Evolutionary conservation across 352 stramenopile species (phyloP).

Genomic region (Globisporangium recalcitrans): DNA sequence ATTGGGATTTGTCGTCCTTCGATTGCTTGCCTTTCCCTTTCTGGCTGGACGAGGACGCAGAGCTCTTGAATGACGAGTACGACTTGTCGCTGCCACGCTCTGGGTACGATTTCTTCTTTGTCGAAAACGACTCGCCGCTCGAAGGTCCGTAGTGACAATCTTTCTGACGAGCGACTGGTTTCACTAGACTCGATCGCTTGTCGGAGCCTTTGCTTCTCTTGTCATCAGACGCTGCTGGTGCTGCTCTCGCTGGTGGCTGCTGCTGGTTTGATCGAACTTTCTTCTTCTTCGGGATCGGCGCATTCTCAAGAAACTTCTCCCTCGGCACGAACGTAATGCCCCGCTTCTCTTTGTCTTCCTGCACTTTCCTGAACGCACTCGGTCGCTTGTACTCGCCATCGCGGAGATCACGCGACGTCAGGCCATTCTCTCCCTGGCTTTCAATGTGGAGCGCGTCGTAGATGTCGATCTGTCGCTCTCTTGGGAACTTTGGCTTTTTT

Average conservation of each 20-base stretch:
- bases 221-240: background rate
- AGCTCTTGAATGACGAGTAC: slow-evolving; percentile 3
- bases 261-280: slow-evolving; percentile 1
- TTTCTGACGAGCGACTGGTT: slow-evolving; percentile 19
- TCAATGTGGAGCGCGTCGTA: slow-evolving; percentile 56
- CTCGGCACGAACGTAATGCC: slow-evolving; percentile 35
- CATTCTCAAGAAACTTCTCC: slow-evolving; percentile 39
- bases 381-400: slow-evolving; percentile 42
- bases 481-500: slow-evolving; percentile 20
- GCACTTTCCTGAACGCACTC: slow-evolving; percentile 47
- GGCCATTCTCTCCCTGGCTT: slow-evolving; percentile 23
- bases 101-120: slow-evolving; percentile 3
- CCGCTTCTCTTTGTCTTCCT: slow-evolving; percentile 36
- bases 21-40: slow-evolving; percentile 1
- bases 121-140: slow-evolving; percentile 4
- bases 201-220: slow-evolving; percentile 8
- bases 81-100: slow-evolving; percentile 6
- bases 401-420: slow-evolving; percentile 25
- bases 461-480: slow-evolving; percentile 50
- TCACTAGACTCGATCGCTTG: slow-evolving; percentile 8
- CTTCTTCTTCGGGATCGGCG: slow-evolving; percentile 48
- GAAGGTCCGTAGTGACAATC: slow-evolving; percentile 36
- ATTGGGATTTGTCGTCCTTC: slow-evolving; percentile 19
- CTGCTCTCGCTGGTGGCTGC: background rate
- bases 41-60: background rate